A percentile compares a stretch with the other conserved stretches of the same genome.
These are phyloP conservation scores for Dactylellina drechsleri DNA, from an alignment of 2,329 filamentous ascomycete genomes.

Conservation along the genomic window DNA sequence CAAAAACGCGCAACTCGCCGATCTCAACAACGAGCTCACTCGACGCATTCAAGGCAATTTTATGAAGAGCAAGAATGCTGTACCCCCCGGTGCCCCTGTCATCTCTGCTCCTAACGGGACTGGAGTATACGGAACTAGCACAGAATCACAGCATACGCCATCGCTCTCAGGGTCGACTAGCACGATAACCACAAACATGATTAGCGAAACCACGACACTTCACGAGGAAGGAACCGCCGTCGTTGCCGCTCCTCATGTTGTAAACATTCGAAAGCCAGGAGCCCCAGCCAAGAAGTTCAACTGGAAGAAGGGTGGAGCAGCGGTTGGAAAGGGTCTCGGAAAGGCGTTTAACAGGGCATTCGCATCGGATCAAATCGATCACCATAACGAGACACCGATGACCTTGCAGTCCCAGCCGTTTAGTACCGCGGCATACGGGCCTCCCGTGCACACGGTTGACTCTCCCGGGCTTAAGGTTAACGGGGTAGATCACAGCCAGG, in stretches of 20 bases:
- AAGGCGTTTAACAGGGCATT: conserved; percentile 96
- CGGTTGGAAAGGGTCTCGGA: conserved; percentile 89
- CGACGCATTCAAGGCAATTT: conserved; percentile 94
- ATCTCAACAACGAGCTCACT: conserved; percentile 94
- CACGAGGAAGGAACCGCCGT: conserved; percentile 75
- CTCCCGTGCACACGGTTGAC: conserved; percentile 49
- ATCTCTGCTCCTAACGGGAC: conserved; percentile 66
- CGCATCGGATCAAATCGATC: conserved; percentile 74
- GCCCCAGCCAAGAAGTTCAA: conserved; percentile 91
- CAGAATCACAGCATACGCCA: conserved; percentile 59
- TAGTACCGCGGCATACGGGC: conserved; percentile 47
- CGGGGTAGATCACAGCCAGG: conserved; percentile 49
- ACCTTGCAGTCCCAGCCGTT: conserved; percentile 56
- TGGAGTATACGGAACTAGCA: conserved; percentile 59
- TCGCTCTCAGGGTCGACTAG: conserved; percentile 56
- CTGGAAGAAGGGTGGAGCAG: conserved; percentile 97
- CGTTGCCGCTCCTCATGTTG: conserved; percentile 83
- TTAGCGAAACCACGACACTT: conserved; percentile 61
- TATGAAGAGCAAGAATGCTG: conserved; percentile 75
- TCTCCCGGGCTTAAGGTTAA: conserved; percentile 59
- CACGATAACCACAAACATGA: conserved; percentile 57
- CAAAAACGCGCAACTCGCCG: conserved; percentile 92
- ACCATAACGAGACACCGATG: conserved; percentile 70
- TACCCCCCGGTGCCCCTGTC: conserved; percentile 70
- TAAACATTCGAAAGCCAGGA: conserved; percentile 87